These are phyloP conservation scores for Trebouxiophyceae sp. DNA, from an alignment of 163 green algal species.

Conservation along the genomic window DNA sequence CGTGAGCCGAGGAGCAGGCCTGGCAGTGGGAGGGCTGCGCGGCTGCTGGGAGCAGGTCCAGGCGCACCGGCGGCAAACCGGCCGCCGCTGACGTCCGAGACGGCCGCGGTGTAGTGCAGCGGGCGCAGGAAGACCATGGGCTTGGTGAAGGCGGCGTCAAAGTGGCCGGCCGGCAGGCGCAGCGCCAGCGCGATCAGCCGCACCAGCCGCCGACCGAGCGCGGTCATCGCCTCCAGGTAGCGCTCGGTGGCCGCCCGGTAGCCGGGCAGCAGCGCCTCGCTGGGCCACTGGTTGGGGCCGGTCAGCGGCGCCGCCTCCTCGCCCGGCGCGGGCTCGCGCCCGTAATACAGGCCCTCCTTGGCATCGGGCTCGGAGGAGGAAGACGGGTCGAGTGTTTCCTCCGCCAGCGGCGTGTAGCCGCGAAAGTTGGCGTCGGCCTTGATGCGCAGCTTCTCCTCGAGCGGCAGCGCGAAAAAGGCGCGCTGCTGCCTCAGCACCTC, in stretches of 20 bases:
- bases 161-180: constrained; percentile 52
- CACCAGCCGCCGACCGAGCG: constrained; percentile 38
- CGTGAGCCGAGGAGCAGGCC: too few species aligned
- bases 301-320: constrained; percentile 51
- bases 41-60: too few species aligned
- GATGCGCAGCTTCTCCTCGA: constrained; percentile 58
- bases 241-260: constrained; percentile 20
- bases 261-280: constrained; percentile 24
- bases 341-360: constrained; percentile 54
- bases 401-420: constrained; percentile 56
- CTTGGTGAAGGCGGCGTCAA: constrained; percentile 50
- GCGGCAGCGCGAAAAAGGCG: constrained; percentile 62
- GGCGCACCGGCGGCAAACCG: background rate
- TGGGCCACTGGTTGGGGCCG: constrained; percentile 76
- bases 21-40: too few species aligned
- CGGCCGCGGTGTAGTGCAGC: constrained; percentile 60
- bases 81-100: constrained; percentile 9
- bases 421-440: constrained; percentile 52
- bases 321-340: constrained; percentile 22
- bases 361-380: constrained; percentile 50
- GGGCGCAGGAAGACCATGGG: constrained; percentile 69
- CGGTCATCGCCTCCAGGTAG: constrained; percentile 22
- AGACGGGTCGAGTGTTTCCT: constrained; percentile 74
- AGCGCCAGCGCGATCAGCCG: constrained; percentile 61
- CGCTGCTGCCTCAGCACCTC: constrained; percentile 42